Base-by-base conservation (phyloP, 768 basidiomycete genomes). In the Strobilomyces dryophilus region DNA sequence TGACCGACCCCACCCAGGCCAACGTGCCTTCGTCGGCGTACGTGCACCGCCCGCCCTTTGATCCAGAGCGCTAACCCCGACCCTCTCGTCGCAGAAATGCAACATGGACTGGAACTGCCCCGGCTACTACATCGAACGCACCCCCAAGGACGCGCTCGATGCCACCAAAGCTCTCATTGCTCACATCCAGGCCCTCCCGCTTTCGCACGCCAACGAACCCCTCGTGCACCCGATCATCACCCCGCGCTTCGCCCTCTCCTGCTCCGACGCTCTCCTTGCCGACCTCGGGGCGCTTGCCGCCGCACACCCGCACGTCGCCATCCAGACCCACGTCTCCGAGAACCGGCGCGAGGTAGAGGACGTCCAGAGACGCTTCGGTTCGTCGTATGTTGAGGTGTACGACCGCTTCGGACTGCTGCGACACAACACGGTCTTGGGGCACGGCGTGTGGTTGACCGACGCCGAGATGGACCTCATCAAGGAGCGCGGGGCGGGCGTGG, bases 251-350 rank as follows among this genome's bases (percentile, higher is more conserved):
- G 95, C 95, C 27, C 85, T 95, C 54, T 84, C 89, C 12, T 95
- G 92, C 71, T 83, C 91, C 0, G 66, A 75, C 7, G 69, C 77
- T 10, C 80, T 94, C 26, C 78, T 98, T 47, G 45, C 63, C 1
- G 68, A 72, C 0, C 75, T 98, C 10, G 82, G 87, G 4, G 3
- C 50, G 5, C 55, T 95, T 26, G 87, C 87, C 0, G 62, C 66
- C 8, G 65, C 76, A 3, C 77, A 87, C 53, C 77, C 82, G 3
- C 61, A 72, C 1, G 74, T 97, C 24, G 76, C 78, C 45, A 88
- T 95, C 43, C 95, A 98, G 69, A 97, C 95, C 3, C 95, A 97
- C 71, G 83, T 97, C 41, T 82, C 86, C 12, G 95, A 97, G 74
- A 95, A 92, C 68, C 69, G 63, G 2, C 61, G 73, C 14, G 94